Evolutionary conservation across 1,284 basidiomycete genomes (phyloP).

Genomic region (Mixia osmundae): DNA sequence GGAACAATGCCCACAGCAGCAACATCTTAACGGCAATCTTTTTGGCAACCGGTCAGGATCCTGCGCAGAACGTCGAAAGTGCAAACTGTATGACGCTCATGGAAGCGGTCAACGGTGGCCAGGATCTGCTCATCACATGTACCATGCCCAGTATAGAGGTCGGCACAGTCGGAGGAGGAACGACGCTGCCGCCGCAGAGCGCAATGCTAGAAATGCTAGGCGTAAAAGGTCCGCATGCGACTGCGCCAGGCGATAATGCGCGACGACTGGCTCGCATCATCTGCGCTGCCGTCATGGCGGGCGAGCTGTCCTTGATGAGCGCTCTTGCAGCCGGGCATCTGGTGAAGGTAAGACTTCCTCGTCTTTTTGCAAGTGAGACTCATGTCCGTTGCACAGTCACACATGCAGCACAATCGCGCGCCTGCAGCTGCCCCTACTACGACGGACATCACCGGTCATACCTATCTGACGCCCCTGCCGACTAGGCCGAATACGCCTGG

Average conservation of each 20-base stretch:
- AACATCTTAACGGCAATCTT: slow-evolving; percentile 93
- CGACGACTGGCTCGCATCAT: slow-evolving; percentile 67
- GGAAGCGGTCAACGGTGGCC: slow-evolving; percentile 80
- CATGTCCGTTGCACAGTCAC: not conserved
- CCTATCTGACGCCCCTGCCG: slow-evolving; percentile 7
- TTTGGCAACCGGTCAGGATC: slow-evolving; percentile 93
- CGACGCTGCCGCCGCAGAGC: slow-evolving; percentile 60
- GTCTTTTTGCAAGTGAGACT: not conserved
- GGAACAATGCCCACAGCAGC: slow-evolving; percentile 95
- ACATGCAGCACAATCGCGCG: slow-evolving; percentile 9
- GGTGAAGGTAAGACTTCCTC: slow-evolving; percentile 1
- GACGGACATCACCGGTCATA: slow-evolving; percentile 3
- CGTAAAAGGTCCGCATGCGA: slow-evolving; percentile 58
- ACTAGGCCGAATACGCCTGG: slow-evolving; percentile 5
- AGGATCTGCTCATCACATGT: slow-evolving; percentile 74
- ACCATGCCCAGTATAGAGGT: slow-evolving; percentile 94
- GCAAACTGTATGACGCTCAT: slow-evolving; percentile 96
- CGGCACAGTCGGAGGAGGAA: slow-evolving; percentile 89
- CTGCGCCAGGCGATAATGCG: slow-evolving; percentile 61
- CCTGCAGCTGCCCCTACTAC: slow-evolving; percentile 8
- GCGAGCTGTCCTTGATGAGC: slow-evolving; percentile 58
- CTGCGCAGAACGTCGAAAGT: slow-evolving; percentile 95
- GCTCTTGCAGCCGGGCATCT: slow-evolving; percentile 70
- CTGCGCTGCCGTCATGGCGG: slow-evolving; percentile 76
- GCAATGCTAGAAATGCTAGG: slow-evolving; percentile 85